Percentiles rank a stretch among this genome's conserved stretches.
These are phyloP conservation scores for Pythium brachiatum DNA, from an alignment of 352 stramenopile genomes.

Conservation along the genomic window DNA sequence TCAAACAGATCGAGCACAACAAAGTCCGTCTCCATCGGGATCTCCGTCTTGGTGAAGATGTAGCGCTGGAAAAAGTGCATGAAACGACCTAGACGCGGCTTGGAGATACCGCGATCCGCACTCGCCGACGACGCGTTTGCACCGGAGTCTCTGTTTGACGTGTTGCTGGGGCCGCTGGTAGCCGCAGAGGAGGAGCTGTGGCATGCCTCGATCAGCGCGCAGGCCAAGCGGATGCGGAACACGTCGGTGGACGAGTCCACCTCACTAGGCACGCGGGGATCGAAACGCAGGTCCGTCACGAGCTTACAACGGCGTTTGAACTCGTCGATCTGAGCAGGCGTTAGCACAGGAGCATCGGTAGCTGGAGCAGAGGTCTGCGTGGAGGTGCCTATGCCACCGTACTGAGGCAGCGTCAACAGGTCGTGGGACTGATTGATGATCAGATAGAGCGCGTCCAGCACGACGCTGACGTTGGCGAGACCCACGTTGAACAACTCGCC, in stretches of 20 bases:
- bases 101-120: slow-evolving; percentile 84
- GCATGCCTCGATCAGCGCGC: slow-evolving; percentile 90
- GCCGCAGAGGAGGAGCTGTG: slow-evolving; percentile 29
- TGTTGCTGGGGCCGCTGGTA: not conserved
- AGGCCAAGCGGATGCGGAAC: slow-evolving; percentile 94
- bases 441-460: slow-evolving; percentile 94
- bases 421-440: slow-evolving; percentile 96
- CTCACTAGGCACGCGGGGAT: slow-evolving; percentile 84
- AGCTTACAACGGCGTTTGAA: slow-evolving; percentile 63
- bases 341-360: slow-evolving; percentile 19
- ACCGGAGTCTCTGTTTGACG: not conserved
- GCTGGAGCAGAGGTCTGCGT: not conserved
- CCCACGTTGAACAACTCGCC: slow-evolving; percentile 93
- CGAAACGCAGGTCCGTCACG: slow-evolving; percentile 76
- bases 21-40: slow-evolving; percentile 95
- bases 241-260: slow-evolving; percentile 91
- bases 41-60: slow-evolving; percentile 93
- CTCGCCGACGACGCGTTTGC: slow-evolving; percentile 9
- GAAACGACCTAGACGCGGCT: slow-evolving; percentile 85
- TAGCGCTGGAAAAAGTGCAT: slow-evolving; percentile 95
- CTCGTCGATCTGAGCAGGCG: slow-evolving; percentile 41
- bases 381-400: slow-evolving; percentile 24
- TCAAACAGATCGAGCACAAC: slow-evolving; percentile 85
- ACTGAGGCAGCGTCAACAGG: slow-evolving; percentile 71
- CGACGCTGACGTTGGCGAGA: slow-evolving; percentile 89